phyloP scores from a whole-genome alignment of 129 eudicot genomes.

The Pulicaria dysenterica region DNA sequence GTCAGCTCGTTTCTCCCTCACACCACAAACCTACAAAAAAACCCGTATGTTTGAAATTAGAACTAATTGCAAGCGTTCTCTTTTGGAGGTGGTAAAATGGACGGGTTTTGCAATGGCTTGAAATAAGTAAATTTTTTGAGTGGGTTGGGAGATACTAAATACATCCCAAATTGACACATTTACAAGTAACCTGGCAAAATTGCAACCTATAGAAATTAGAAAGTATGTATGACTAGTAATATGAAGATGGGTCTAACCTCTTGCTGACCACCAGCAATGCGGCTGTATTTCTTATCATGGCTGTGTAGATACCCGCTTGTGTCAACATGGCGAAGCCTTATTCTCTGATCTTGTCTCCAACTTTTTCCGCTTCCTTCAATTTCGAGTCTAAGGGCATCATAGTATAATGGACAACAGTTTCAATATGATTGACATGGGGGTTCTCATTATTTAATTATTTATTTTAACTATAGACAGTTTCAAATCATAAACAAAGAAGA shows the following conservation, averaged over 20 bases:
- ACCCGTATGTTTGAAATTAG: neutral
- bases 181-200: neutral
- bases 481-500: neutral
- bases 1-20: constrained; percentile 72
- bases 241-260: constrained; percentile 56
- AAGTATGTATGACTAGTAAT: neutral
- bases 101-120: neutral
- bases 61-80: neutral
- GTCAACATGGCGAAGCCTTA: constrained; percentile 90
- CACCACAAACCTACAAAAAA: constrained; percentile 83
- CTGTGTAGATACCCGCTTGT: constrained; percentile 94
- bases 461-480: neutral
- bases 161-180: neutral
- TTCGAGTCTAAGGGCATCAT: constrained; percentile 54
- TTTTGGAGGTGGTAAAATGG: neutral
- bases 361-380: constrained; percentile 88
- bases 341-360: constrained; percentile 95
- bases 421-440: neutral
- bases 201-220: neutral
- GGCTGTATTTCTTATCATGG: constrained; percentile 91
- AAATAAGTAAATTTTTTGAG: neutral
- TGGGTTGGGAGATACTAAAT: neutral
- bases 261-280: constrained; percentile 96
- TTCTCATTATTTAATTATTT: neutral
- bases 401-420: constrained; percentile 17